Evolutionary conservation across 1,284 basidiomycete genomes (phyloP).

Genomic region (Melanopsichium pennsylvanicum): DNA sequence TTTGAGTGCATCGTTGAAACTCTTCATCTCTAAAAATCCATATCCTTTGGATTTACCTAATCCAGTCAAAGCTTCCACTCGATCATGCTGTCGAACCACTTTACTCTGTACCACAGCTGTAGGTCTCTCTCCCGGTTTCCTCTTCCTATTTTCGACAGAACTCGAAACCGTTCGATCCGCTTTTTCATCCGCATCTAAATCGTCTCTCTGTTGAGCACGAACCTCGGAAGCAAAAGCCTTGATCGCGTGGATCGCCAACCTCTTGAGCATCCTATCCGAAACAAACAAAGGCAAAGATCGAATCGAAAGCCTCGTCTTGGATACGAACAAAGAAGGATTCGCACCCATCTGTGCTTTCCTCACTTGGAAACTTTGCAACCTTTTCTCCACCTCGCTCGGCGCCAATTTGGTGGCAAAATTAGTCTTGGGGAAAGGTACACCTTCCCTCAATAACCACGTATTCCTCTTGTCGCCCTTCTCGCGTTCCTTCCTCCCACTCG

Average conservation of each 20-base stretch:
- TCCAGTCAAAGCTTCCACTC: slow-evolving; percentile 84
- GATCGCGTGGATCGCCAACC: slow-evolving; percentile 82
- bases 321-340: slow-evolving; percentile 95
- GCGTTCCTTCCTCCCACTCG: slow-evolving; percentile 78
- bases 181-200: slow-evolving; percentile 79
- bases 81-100: slow-evolving; percentile 84
- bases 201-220: slow-evolving; percentile 72
- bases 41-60: slow-evolving; percentile 90
- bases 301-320: slow-evolving; percentile 89
- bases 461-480: slow-evolving; percentile 95
- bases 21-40: slow-evolving; percentile 90
- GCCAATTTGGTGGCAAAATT: slow-evolving; percentile 38
- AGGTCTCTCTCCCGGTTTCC: slow-evolving; percentile 69
- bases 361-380: slow-evolving; percentile 56
- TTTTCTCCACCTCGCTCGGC: slow-evolving; percentile 54
- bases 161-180: slow-evolving; percentile 63
- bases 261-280: slow-evolving; percentile 86
- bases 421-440: slow-evolving; percentile 61
- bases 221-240: slow-evolving; percentile 83
- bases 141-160: slow-evolving; percentile 52
- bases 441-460: slow-evolving; percentile 93
- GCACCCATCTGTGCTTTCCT: slow-evolving; percentile 68
- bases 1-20: slow-evolving; percentile 86
- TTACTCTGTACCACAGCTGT: slow-evolving; percentile 82
- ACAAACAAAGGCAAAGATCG: slow-evolving; percentile 90